Evolutionary conservation across 805 yeast genomes (phyloP), one percentile per base, ranked within the genome.

Genomic region (Metschnikowia lunata): DNA sequence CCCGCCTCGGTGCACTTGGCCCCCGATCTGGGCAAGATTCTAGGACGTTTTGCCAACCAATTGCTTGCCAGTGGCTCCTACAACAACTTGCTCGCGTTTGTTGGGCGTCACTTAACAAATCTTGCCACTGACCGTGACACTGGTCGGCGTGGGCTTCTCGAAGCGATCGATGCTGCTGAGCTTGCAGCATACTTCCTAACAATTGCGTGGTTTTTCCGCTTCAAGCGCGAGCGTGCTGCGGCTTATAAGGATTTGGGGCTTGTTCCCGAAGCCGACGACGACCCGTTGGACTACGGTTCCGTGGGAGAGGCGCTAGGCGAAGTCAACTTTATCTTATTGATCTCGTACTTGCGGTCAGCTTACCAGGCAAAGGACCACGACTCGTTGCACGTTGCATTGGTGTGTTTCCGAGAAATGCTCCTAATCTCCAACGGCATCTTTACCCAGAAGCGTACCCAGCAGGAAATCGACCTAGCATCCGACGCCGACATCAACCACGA

Each of bases 121-220:
- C 36, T 48, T 8, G 49, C 54, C 7, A 49, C 45, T 35, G 57
- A 51, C 33, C 29, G 39, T 14, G 52, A 45, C 23, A 15, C 45
- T 29, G 54, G 54, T 15, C 37, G 52, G 13, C 39, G 61, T 26
- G 60, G 63, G 15, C 69, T 68, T 35, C 57, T 67, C 14, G 53
- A 56, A 2, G 47, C 51, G 4, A 48, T 64, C n/a, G 71, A 68
- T 47, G 62, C 59, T 12, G 63, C 65, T 37, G 72, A 69, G 39
- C 63, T 61, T 35, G 73, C 76, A 1, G 54, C 59, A 36, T 89
- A 75, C 57, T 74, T 85, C 34, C 70, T 77, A 46, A 66, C 86
- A 6, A 65, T 76, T 6, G 72, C 87, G 1, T 91, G 97, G 97
- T 83, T 88, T 53, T 66, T 88, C 38, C 74, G 75, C 30, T 88